Conservation (phyloP, 441 rosid species). For the Gossypium davidsonii region DNA sequence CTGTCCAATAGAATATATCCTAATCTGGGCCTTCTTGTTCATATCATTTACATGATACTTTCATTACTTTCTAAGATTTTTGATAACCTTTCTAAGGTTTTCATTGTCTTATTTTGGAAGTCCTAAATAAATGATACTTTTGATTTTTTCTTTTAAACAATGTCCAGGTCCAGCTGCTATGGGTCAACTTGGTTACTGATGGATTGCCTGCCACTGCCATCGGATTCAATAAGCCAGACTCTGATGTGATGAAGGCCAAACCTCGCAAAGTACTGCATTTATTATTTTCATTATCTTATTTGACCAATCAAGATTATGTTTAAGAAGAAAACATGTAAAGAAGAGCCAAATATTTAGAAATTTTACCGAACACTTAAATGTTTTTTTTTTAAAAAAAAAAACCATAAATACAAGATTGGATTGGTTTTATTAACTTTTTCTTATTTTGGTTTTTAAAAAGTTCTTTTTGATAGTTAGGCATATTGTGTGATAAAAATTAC, state of each 20-base stretch:
- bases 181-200: slow-evolving; percentile 99
- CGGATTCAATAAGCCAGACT: slow-evolving; percentile 96
- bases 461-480: neutral
- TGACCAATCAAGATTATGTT: slow-evolving; percentile 2
- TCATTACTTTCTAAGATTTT: neutral
- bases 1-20: neutral
- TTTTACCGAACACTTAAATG: neutral
- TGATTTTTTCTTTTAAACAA: slow-evolving; percentile 6
- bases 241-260: slow-evolving; percentile 93
- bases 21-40: neutral
- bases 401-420: neutral
- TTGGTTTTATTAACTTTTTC: neutral
- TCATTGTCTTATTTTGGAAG: neutral
- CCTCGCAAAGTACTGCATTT: slow-evolving; percentile 78
- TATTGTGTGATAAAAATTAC: neutral
- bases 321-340: neutral
- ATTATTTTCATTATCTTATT: slow-evolving; percentile 1
- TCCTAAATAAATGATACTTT: slow-evolving; percentile 5
- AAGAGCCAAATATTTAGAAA: slow-evolving; percentile 1
- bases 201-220: slow-evolving; percentile 99
- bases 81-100: neutral
- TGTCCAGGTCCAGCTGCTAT: slow-evolving; percentile 86
- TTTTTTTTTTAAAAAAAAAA: no score
- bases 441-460: neutral
- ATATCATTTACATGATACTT: neutral